A percentile compares a stretch with the other conserved stretches of the same genome.
Evolutionary conservation across 805 yeast genomes (phyloP).

Genomic region (Myxozyma neotropica): DNA sequence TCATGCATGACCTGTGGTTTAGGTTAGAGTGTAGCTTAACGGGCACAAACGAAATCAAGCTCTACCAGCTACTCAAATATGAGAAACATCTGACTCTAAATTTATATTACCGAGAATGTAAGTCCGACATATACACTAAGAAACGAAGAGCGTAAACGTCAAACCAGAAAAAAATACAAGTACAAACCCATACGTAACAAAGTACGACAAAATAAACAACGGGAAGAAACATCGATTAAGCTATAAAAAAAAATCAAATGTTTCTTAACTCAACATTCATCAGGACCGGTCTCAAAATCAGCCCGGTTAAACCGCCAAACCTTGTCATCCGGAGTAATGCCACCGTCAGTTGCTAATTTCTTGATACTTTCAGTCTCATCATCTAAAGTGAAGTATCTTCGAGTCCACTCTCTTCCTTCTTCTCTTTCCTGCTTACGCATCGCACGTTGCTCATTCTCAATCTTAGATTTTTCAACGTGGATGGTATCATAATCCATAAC

Average conservation of each 20-base stretch:
- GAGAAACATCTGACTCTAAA: no score
- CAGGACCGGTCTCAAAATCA: conserved; percentile 35
- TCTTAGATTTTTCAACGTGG: conserved; percentile 68
- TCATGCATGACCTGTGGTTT: no score
- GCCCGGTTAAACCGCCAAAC: conserved; percentile 39
- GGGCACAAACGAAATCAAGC: no score
- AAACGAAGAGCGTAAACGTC: no score
- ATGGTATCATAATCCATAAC: conserved; percentile 75
- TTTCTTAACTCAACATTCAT: conserved; percentile 19
- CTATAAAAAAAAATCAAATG: background rate
- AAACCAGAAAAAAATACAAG: background rate
- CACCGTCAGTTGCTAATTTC: conserved; percentile 27
- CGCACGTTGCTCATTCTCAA: conserved; percentile 86
- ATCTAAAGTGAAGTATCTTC: conserved; percentile 73
- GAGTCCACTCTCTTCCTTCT: conserved; percentile 67
- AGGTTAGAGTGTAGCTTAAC: no score
- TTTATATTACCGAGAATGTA: no score
- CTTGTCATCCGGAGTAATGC: conserved; percentile 26
- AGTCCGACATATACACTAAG: no score
- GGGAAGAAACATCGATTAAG: background rate
- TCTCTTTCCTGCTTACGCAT: conserved; percentile 72
- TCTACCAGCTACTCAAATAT: no score
- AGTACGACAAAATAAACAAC: background rate
- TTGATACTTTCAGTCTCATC: conserved; percentile 24
- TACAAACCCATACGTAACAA: conserved; percentile 5